These are phyloP conservation scores for Discostella pseudostelligera DNA, from an alignment of 108 stramenopile genomes.

Conservation along the genomic window DNA sequence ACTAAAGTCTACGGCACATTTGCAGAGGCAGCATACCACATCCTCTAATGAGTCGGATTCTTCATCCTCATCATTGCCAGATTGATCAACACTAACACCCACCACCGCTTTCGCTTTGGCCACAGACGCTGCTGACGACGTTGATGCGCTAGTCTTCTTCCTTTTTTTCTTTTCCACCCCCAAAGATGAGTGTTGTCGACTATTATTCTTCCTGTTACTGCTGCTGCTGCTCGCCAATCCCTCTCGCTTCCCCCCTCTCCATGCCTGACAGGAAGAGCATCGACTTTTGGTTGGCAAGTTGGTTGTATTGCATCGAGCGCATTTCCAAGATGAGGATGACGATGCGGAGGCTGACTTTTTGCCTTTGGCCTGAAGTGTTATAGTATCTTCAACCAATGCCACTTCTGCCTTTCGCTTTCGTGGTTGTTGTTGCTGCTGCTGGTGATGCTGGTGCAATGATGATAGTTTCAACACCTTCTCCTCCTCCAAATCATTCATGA, in stretches of 20 bases:
- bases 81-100: not conserved
- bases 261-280: conserved; percentile 6
- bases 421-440: not conserved
- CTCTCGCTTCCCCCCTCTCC: conserved; percentile 11
- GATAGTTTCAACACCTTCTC: not conserved
- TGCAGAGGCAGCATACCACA: conserved; percentile 76
- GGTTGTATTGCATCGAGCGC: not conserved
- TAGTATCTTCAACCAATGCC: too few species aligned
- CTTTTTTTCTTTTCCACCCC: not conserved
- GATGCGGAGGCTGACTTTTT: too few species aligned
- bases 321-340: not conserved
- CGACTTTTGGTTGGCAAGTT: conserved; percentile 1
- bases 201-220: not conserved
- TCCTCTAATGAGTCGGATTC: conserved; percentile 27
- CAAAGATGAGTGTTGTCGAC: not conserved
- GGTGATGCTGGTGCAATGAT: not conserved
- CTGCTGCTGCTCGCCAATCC: not conserved
- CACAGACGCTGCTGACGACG: not conserved
- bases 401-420: not conserved
- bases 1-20: conserved; percentile 75
- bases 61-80: conserved; percentile 4
- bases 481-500: not conserved
- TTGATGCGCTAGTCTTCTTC: not conserved
- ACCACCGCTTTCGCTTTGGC: not conserved
- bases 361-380: too few species aligned